These are phyloP conservation scores for Papiliotrema nemorosa DNA, from an alignment of 1,284 basidiomycete genomes.

Conservation along the genomic window DNA sequence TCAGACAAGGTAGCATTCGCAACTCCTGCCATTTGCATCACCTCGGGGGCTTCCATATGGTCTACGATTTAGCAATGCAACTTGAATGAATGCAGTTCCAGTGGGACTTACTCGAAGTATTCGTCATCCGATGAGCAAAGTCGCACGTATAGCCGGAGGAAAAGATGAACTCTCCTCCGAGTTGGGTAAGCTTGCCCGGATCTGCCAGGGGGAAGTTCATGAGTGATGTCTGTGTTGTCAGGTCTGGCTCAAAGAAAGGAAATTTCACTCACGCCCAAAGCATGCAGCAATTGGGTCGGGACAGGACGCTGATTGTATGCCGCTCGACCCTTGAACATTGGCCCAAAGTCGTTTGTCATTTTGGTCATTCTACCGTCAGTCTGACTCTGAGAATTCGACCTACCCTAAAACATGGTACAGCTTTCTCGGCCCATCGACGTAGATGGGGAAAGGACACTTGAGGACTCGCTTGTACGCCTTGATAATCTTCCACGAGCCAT, in stretches of 20 bases:
- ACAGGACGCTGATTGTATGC: slow-evolving; percentile 39
- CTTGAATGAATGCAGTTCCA: not conserved
- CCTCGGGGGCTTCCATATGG: slow-evolving; percentile 48
- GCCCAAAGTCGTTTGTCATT: slow-evolving; percentile 38
- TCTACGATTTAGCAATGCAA: slow-evolving; percentile 16
- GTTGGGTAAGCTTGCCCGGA: slow-evolving; percentile 42
- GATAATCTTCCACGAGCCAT: slow-evolving; percentile 47
- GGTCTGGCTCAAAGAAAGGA: not conserved
- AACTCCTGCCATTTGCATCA: slow-evolving; percentile 33
- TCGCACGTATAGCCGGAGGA: slow-evolving; percentile 36
- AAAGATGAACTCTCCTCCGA: slow-evolving; percentile 49
- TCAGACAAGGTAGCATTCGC: slow-evolving; percentile 23
- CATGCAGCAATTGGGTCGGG: slow-evolving; percentile 32
- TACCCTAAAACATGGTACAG: slow-evolving; percentile 44
- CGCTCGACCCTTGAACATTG: slow-evolving; percentile 32
- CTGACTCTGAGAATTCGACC: slow-evolving; percentile 6
- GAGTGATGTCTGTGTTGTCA: slow-evolving; percentile 31
- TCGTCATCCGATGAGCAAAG: slow-evolving; percentile 50
- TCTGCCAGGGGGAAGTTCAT: slow-evolving; percentile 35
- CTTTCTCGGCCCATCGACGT: slow-evolving; percentile 41
- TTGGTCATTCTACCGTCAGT: slow-evolving; percentile 33
- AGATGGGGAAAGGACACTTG: slow-evolving; percentile 47
- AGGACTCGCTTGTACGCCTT: slow-evolving; percentile 44
- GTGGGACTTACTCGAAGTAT: slow-evolving; percentile 31
- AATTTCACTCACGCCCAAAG: slow-evolving; percentile 28